These are phyloP conservation scores for Porodaedalea pini DNA, from an alignment of 1,284 basidiomycete species.

Conservation along the genomic window DNA sequence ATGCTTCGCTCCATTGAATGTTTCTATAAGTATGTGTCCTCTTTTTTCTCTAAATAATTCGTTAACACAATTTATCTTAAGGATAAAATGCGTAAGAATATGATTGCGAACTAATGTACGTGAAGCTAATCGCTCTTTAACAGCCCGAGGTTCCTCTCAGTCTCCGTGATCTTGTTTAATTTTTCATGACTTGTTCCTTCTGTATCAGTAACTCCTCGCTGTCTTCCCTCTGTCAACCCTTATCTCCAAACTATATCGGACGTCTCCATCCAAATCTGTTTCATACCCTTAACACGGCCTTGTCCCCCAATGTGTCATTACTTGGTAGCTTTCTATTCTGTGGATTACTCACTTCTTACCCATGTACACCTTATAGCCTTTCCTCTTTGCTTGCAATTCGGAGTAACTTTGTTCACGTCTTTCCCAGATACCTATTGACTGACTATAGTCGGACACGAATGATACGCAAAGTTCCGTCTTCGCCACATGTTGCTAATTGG, in stretches of 20 bases:
- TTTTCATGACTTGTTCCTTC: slow-evolving; percentile 44
- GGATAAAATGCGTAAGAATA: slow-evolving; percentile 82
- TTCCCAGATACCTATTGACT: neutral
- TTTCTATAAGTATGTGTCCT: slow-evolving; percentile 78
- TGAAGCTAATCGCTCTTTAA: slow-evolving; percentile 24
- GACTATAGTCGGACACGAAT: slow-evolving; percentile 24
- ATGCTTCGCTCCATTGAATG: slow-evolving; percentile 97
- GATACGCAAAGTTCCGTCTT: slow-evolving; percentile 59
- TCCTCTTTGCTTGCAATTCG: slow-evolving; percentile 30
- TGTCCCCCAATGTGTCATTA: slow-evolving; percentile 60
- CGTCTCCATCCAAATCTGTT: slow-evolving; percentile 37
- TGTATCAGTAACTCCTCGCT: slow-evolving; percentile 70
- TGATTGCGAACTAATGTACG: slow-evolving; percentile 11
- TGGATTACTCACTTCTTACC: slow-evolving; percentile 41
- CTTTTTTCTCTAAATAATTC: slow-evolving; percentile 20
- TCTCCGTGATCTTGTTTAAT: slow-evolving; percentile 81
- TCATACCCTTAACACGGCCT: slow-evolving; percentile 66
- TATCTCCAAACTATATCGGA: slow-evolving; percentile 32
- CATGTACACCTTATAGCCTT: slow-evolving; percentile 68
- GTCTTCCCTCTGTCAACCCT: slow-evolving; percentile 28
- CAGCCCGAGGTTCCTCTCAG: slow-evolving; percentile 85
- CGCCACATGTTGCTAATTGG: slow-evolving; percentile 58
- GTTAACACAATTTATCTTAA: slow-evolving; percentile 29
- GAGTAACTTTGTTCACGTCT: slow-evolving; percentile 8
- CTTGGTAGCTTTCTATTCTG: slow-evolving; percentile 41